Evolutionary conservation across 805 yeast species (phyloP).

Genomic region (Scheffersomyces stipitis): DNA sequence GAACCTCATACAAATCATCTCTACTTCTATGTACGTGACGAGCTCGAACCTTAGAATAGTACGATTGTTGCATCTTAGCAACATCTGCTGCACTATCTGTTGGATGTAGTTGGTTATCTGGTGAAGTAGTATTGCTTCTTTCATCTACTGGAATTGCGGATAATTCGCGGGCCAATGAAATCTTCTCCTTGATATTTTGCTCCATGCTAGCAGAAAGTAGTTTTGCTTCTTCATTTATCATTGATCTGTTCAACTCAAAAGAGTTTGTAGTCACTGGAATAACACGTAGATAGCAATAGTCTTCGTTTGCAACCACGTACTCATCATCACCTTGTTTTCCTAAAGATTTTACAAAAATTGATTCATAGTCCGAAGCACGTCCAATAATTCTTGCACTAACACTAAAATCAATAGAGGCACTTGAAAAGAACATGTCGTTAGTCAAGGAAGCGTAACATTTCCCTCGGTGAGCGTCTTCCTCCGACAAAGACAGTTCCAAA

Average conservation of each 20-base stretch:
- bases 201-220: constrained; percentile 30
- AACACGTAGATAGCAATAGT: constrained; percentile 23
- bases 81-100: constrained; percentile 24
- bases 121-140: background rate
- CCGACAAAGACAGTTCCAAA: background rate
- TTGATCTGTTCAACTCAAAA: constrained; percentile 26
- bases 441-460: constrained; percentile 18
- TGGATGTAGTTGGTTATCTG: constrained; percentile 11
- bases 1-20: constrained; percentile 24
- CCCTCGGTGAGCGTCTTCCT: background rate
- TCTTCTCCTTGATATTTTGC: constrained; percentile 25
- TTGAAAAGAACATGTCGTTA: constrained; percentile 30
- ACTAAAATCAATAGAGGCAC: constrained; percentile 30
- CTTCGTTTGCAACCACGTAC: constrained; percentile 32
- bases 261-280: constrained; percentile 22
- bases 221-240: constrained; percentile 34
- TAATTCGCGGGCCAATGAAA: constrained; percentile 25
- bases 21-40: constrained; percentile 3
- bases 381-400: constrained; percentile 40
- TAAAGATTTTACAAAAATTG: constrained; percentile 13
- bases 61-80: constrained; percentile 30
- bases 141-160: constrained; percentile 9
- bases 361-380: constrained; percentile 29
- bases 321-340: too few species aligned
- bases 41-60: constrained; percentile 16